Conservation (phyloP, 108 stramenopile genomes). For the Ochromonas danica region DNA sequence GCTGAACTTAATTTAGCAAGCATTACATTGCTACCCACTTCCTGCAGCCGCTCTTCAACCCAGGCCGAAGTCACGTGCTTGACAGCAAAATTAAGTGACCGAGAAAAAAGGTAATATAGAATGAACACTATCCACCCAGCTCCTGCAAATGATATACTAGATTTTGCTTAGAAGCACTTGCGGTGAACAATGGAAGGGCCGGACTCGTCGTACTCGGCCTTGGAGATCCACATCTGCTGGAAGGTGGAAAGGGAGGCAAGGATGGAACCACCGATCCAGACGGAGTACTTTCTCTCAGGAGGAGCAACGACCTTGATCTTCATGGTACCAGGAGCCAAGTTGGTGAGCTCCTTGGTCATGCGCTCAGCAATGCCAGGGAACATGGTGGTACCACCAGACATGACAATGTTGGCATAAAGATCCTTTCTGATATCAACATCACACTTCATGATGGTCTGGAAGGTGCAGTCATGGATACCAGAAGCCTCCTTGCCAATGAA, state of each 20-base stretch:
- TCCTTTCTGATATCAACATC: constrained; percentile 99
- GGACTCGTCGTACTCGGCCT: constrained; percentile 43
- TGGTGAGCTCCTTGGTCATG: constrained; percentile 98
- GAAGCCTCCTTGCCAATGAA: constrained; percentile 95
- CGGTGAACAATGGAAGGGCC: constrained; percentile 43
- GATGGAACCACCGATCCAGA: constrained; percentile 98
- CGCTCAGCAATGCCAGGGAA: constrained; percentile 98
- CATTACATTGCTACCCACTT: too few relatives aligned
- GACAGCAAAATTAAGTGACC: too few relatives aligned
- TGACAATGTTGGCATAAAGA: constrained; percentile 68
- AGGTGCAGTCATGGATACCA: constrained; percentile 93
- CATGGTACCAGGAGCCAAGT: constrained; percentile 85
- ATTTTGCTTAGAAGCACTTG: constrained; percentile 41
- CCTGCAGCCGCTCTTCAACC: too few relatives aligned
- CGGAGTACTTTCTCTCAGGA: constrained; percentile 96
- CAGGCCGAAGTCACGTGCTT: too few relatives aligned
- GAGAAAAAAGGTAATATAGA: too few relatives aligned
- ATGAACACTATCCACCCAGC: too few relatives aligned
- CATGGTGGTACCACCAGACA: constrained; percentile 88
- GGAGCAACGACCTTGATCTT: constrained; percentile 99
- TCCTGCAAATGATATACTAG: too few relatives aligned
- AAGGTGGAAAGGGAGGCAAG: constrained; percentile 95
- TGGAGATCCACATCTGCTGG: constrained; percentile 96
- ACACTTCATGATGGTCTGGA: constrained; percentile 99
- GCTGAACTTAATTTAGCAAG: too few relatives aligned